Evolutionary conservation across 148 eudicot species (phyloP), one percentile per base, ranked within the genome.

Genomic region (Spergularia marina): DNA sequence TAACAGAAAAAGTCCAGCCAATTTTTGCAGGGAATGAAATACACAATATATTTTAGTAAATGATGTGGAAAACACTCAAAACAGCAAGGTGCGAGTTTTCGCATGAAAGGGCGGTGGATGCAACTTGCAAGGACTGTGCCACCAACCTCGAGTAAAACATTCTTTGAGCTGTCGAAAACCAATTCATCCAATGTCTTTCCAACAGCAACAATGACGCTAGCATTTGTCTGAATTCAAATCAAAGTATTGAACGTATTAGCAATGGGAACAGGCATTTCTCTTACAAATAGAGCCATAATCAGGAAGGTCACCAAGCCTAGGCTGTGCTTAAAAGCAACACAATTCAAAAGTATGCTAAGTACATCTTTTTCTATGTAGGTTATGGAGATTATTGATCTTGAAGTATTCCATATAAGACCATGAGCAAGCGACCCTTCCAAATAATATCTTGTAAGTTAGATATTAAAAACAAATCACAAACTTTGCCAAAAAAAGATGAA

Each of bases 121-220:
- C 17, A 36, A 34, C 10, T 16, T 6, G 34, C 49, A 16, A 57
- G 16, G 47, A 57, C n/a, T 52, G 21, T 51, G 73, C 7, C 49
- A 79, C 79, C 61, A 75, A 94, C 98, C 98, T 94, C 98, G 15
- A 94, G 84, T 73, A 94, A 60, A 69, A 89, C 72, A 82, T 92
- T 91, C 79, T 84, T 81, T 2, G 92, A 75, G 80, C 85, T 90
- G 77, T 83, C 78, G 65, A 94, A 81, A 63, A 94, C 86, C 83
- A 89, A 62, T 20, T 90, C 89, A 70, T 87, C 91, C 82, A 91
- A 94, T 68, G 92, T 86, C 91, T 90, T 94, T 73, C 98, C 97
- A 79, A 94, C 98, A 18, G 87, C 84, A 74, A 82, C 77, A 73
- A 82, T 80, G 73, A 94, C 82, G 73, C 64, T 86, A 15, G 85